phyloP scores from a whole-genome alignment of 1,139 yeast genomes.

The Lodderomyces oxycetoniae region DNA sequence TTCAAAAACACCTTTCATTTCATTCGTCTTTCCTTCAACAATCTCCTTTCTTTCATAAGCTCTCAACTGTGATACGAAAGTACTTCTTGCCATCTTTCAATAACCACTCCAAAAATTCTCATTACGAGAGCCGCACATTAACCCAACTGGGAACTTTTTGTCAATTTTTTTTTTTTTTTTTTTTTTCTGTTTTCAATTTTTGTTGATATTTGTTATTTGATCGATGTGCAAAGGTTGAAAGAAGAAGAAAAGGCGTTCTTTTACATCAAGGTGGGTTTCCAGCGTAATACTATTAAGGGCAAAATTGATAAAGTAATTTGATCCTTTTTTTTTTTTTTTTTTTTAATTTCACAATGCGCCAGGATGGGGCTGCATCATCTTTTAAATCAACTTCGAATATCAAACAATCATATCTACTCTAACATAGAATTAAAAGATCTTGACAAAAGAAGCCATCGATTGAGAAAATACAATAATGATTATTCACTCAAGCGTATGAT shows the following conservation, averaged over 20 bases:
- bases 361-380: conserved; percentile 20
- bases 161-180: neutral
- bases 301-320: no score
- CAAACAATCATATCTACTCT: conserved; percentile 25
- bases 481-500: conserved; percentile 17
- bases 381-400: conserved; percentile 24
- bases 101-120: no score
- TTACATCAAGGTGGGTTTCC: neutral
- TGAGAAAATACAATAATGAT: conserved; percentile 13
- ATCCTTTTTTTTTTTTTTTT: no score
- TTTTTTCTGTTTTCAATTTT: neutral
- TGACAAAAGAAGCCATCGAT: conserved; percentile 20
- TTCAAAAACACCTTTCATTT: no score
- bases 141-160: no score
- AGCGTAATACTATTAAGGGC: no score
- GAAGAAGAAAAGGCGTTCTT: neutral
- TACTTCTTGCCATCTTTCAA: no score
- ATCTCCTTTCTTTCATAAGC: no score
- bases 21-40: no score
- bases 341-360: neutral
- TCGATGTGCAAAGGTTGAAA: neutral
- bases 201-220: neutral
- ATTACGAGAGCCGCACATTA: no score
- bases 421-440: conserved; percentile 18
- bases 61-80: no score